These are phyloP conservation scores for Yamadazyma oceani DNA, from an alignment of 1,139 yeast species.

Conservation along the genomic window DNA sequence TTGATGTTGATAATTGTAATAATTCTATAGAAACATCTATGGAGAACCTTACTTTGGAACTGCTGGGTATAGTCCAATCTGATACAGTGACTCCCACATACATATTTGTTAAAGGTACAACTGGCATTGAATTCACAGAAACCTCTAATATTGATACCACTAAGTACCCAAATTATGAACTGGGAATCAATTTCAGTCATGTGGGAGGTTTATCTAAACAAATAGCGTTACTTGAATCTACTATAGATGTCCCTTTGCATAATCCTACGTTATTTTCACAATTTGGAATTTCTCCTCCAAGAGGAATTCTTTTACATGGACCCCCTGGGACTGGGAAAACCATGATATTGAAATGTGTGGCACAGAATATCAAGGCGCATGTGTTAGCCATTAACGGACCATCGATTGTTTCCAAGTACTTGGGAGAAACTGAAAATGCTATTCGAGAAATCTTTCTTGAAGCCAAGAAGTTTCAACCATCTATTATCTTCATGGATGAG, in stretches of 20 bases:
- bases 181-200: conserved; percentile 41
- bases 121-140: conserved; percentile 24
- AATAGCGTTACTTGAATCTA: conserved; percentile 58
- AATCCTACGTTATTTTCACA: conserved; percentile 74
- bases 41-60: conserved; percentile 25
- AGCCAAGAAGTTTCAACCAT: conserved; percentile 81
- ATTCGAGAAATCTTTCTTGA: conserved; percentile 80
- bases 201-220: conserved; percentile 82
- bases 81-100: conserved; percentile 45
- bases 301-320: conserved; percentile 89
- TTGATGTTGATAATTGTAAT: conserved; percentile 21
- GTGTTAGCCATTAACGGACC: conserved; percentile 87
- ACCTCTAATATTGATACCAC: conserved; percentile 11
- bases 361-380: conserved; percentile 71
- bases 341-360: conserved; percentile 80
- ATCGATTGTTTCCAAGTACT: conserved; percentile 83
- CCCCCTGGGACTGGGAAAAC: conserved; percentile 99
- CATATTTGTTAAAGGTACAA: conserved; percentile 41
- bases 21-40: conserved; percentile 24
- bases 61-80: conserved; percentile 10
- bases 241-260: conserved; percentile 78
- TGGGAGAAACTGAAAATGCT: conserved; percentile 91
- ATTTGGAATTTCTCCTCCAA: conserved; percentile 88
- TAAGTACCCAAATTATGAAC: conserved; percentile 44
- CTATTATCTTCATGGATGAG: conserved; percentile 87